Base-by-base conservation (phyloP, 345 rosid genomes). In the Pistacia atlantica region DNA sequence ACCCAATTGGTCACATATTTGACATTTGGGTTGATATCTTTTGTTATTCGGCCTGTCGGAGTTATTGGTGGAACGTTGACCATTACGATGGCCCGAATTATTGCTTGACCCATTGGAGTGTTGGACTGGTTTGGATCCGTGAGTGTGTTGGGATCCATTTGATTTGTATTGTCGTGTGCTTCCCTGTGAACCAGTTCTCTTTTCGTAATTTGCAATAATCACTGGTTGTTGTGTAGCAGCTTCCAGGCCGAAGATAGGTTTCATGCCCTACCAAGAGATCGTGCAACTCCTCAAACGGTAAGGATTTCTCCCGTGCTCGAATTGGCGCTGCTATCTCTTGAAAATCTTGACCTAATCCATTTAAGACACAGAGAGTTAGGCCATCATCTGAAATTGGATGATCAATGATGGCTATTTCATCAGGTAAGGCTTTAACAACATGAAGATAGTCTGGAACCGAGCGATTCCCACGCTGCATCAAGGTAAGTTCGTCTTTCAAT, bases 361-460 rank as follows among this genome's bases (percentile, higher is more conserved):
- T 67, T 8, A 67, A 45, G 13, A 67, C 55, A 45, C 10, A 67
- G 13, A 67, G 8, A 13, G 71, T 67, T 67, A 65, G 25, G 20
- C 42, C 71, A 67, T 67, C 55, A 38, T 67, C 71, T 1, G 52
- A 67, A 18, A 67, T 67, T 42, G 71, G 71, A 14, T 67, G 71
- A 45, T 45, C 22, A 14, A 38, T 38, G 25, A 67, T 2, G 55
- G 33, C 52, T 20, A 67, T 67, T 67, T 67, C 71, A 67, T 67
- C 51, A 5, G 1, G 1, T 0, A 46, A 11, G 11, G 51, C 51
- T 11, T 46, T 46, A 5, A 46, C 11, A 67, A 5, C 13, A n/a
- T 67, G 71, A 11, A 67, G 12, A 49, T n/a, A 38, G 5, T 67
- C 71, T 38, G 8, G 4, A 48, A 67, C n/a, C 18, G 42, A 38